Evolutionary conservation across 2,329 filamentous ascomycete species (phyloP).

Genomic region (Metarhizium rileyi): DNA sequence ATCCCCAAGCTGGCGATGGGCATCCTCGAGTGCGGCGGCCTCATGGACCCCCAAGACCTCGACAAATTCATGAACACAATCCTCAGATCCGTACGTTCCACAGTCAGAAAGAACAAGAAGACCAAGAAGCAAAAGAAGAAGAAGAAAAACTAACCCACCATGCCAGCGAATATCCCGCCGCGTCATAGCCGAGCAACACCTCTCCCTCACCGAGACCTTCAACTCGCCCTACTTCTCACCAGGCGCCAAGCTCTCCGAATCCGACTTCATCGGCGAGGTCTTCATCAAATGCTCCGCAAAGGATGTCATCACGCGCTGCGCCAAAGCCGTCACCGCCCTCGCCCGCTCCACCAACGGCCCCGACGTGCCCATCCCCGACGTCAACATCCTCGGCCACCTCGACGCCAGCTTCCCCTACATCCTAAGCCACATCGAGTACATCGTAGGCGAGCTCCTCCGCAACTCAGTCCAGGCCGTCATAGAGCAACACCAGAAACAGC

Average conservation of each 20-base stretch:
- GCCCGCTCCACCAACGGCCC: slow-evolving; percentile 66
- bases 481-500: slow-evolving; percentile 51
- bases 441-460: slow-evolving; percentile 85
- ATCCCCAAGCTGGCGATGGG: slow-evolving; percentile 94
- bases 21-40: slow-evolving; percentile 76
- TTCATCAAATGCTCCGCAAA: slow-evolving; percentile 87
- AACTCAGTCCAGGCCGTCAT: slow-evolving; percentile 92
- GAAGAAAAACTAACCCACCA: too few species aligned
- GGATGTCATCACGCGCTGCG: slow-evolving; percentile 80
- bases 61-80: slow-evolving; percentile 95
- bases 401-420: slow-evolving; percentile 94
- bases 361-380: slow-evolving; percentile 63
- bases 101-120: neutral
- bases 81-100: slow-evolving; percentile 62
- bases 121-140: too few species aligned
- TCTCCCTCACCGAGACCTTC: slow-evolving; percentile 90
- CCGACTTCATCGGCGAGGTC: slow-evolving; percentile 91
- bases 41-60: slow-evolving; percentile 71
- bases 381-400: slow-evolving; percentile 75
- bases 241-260: slow-evolving; percentile 58
- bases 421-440: slow-evolving; percentile 91
- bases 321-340: slow-evolving; percentile 63
- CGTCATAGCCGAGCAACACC: slow-evolving; percentile 94
- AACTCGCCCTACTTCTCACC: slow-evolving; percentile 85
- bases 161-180: slow-evolving; percentile 88